Conservation (phyloP, 371 early-diverging fungal genomes). For the Blakeslea trispora region DNA sequence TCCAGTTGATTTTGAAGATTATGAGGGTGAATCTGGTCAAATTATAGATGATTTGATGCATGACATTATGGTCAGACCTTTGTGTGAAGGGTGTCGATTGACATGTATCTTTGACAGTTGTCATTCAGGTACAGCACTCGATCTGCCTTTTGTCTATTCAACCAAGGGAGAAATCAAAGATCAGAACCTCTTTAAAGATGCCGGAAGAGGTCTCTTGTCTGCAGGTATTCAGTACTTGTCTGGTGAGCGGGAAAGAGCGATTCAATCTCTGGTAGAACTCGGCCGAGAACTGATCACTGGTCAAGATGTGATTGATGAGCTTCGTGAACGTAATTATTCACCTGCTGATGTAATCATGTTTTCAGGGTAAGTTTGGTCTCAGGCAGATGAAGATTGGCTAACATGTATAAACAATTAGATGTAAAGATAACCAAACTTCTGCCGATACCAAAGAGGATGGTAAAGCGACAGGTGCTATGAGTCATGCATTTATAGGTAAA, state of each 20-base stretch:
- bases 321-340: conserved; percentile 47
- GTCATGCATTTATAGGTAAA: conserved; percentile 72
- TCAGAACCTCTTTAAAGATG: conserved; percentile 49
- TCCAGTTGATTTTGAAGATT: conserved; percentile 79
- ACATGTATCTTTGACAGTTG: conserved; percentile 88
- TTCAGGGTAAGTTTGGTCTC: conserved; percentile 75
- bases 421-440: conserved; percentile 89
- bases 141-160: conserved; percentile 83
- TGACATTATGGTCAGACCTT: conserved; percentile 74
- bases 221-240: conserved; percentile 54
- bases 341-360: conserved; percentile 86
- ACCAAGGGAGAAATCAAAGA: conserved; percentile 68
- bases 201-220: conserved; percentile 44
- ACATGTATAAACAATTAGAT: no score
- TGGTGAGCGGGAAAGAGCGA: conserved; percentile 47
- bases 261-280: conserved; percentile 44
- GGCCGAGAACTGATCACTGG: conserved; percentile 46
- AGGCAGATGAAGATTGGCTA: no score
- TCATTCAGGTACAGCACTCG: conserved; percentile 83
- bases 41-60: conserved; percentile 91
- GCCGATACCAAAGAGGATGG: conserved; percentile 76
- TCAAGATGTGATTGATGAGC: conserved; percentile 42
- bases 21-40: conserved; percentile 62
- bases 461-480: conserved; percentile 78
- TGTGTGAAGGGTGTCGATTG: conserved; percentile 83